Percentiles rank a stretch among this genome's conserved stretches.
These are phyloP conservation scores for Penicillium maclennaniae DNA, from an alignment of 495 filamentous ascomycete species.

Conservation along the genomic window DNA sequence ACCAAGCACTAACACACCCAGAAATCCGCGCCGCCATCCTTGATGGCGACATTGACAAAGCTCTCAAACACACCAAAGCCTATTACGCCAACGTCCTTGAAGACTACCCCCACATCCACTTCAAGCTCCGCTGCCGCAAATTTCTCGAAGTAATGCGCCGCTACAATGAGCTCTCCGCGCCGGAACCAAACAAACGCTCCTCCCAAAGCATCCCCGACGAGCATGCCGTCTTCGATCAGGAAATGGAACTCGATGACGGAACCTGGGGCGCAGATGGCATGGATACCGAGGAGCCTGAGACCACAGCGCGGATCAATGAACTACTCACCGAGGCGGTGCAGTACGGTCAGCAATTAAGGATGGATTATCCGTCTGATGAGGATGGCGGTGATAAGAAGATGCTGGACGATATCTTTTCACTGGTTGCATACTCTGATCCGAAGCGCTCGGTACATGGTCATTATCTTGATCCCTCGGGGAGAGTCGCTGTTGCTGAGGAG, in stretches of 20 bases:
- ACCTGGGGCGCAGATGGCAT: constrained; percentile 50
- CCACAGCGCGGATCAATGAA: constrained; percentile 42
- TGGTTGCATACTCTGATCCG: constrained; percentile 84
- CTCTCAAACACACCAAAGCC: constrained; percentile 71
- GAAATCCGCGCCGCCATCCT: constrained; percentile 86
- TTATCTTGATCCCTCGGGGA: constrained; percentile 69
- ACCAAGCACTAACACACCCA: constrained; percentile 33
- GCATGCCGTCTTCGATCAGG: constrained; percentile 58
- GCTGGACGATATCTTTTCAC: constrained; percentile 79
- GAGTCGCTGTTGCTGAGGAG: constrained; percentile 85
- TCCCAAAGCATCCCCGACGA: constrained; percentile 32
- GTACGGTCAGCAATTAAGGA: constrained; percentile 76
- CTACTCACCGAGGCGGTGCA: constrained; percentile 65
- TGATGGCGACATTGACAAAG: constrained; percentile 89
- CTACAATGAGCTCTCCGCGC: constrained; percentile 59
- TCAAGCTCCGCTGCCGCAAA: constrained; percentile 83
- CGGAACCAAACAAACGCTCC: constrained; percentile 31
- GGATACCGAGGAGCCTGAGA: constrained; percentile 49
- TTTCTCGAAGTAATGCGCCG: constrained; percentile 95
- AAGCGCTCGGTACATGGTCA: constrained; percentile 68
- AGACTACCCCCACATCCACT: constrained; percentile 85
- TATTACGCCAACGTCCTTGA: constrained; percentile 80
- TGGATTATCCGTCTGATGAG: constrained; percentile 68
- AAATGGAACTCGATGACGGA: constrained; percentile 76
- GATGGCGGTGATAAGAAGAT: constrained; percentile 66